Base-by-base conservation (phyloP, 257 asterid genomes). In the Osmanthus fragrans region DNA sequence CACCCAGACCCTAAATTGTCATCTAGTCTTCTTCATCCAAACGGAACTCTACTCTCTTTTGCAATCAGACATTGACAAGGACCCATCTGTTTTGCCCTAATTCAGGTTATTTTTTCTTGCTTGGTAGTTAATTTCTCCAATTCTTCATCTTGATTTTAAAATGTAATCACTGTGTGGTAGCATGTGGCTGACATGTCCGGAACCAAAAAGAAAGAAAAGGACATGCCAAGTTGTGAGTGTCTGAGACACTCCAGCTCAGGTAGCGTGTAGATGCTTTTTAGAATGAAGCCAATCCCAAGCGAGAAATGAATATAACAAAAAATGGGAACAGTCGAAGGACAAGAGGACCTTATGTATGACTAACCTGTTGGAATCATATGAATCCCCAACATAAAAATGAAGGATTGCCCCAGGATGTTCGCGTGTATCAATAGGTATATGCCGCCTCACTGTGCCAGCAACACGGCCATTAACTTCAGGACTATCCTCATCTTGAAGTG, bases 401-500 rank as follows among this genome's bases (percentile, higher is more conserved):
- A 96, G 96, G 73, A 90, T 92, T 77, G 98, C 99, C 75, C 99
- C 99, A 19, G 81, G 82, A 86, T 85, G 88, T 23, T 96, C 98
- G 71, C 99, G 94, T 45, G 92, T 89, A 87, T 93, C 99, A 79
- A 96, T 85, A 60, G 99, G 99, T 7, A 87, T 84, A 82, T 93
- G 93, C 70, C 98, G 85, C 85, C 99, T 93, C 79, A 96, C 98
- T 37, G 98, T 96, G 68, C 99, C 99, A 81, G 98, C 97, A 54
- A 93, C 94, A 72, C 96, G 97, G 29, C 99, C 99, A 84, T 70
- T 88, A 73, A 85, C 85, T 82, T 90, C 97, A 37, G 90, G 81
- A 75, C 84, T 93, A 75, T 91, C 96, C 36, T 88, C 96, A 77
- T 93, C 96, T 79, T 89, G 97, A 16, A 82, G 78, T 77, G 82